phyloP scores from a whole-genome alignment of 768 basidiomycete genomes.

The Rhizopogon sp. region DNA sequence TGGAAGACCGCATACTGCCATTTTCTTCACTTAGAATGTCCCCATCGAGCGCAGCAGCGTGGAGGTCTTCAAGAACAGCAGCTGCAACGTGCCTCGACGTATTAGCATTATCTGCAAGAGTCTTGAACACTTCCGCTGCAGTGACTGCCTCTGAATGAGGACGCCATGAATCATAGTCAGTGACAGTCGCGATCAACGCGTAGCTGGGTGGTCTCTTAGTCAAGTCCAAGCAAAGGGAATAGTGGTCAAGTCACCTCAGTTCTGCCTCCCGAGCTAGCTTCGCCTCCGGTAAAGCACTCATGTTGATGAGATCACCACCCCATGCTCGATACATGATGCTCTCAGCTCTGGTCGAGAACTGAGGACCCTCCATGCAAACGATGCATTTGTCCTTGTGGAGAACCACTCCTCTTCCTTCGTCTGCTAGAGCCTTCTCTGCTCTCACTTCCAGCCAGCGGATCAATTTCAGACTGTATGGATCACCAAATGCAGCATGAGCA shows the following conservation, averaged over 20 bases:
- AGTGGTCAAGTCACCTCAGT: conserved; percentile 51
- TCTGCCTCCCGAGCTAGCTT: conserved; percentile 96
- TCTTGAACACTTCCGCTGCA: conserved; percentile 86
- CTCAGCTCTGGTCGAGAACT: conserved; percentile 98
- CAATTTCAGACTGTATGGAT: conserved; percentile 74
- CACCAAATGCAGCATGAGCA: conserved; percentile 91
- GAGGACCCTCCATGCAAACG: conserved; percentile 96
- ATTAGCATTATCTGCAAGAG: conserved; percentile 81
- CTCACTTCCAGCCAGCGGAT: conserved; percentile 59
- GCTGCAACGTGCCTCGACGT: conserved; percentile 75
- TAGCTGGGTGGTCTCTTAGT: conserved; percentile 50
- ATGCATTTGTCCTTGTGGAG: conserved; percentile 82
- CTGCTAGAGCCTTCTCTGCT: conserved; percentile 58
- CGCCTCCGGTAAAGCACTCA: conserved; percentile 96
- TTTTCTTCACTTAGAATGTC: conserved; percentile 61
- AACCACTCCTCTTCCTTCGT: conserved; percentile 53
- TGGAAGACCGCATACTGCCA: conserved; percentile 81
- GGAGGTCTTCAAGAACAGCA: conserved; percentile 64
- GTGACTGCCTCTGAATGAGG: conserved; percentile 79
- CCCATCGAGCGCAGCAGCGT: conserved; percentile 48
- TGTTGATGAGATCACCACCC: conserved; percentile 94
- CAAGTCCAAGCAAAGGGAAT: not conserved
- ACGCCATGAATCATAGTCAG: conserved; percentile 97
- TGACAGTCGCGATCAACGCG: conserved; percentile 83
- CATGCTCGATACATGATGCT: conserved; percentile 89